Percentiles rank a stretch among this genome's conserved stretches.
These are phyloP conservation scores for Tuber calosporum DNA, from an alignment of 495 filamentous ascomycete genomes.

Conservation along the genomic window DNA sequence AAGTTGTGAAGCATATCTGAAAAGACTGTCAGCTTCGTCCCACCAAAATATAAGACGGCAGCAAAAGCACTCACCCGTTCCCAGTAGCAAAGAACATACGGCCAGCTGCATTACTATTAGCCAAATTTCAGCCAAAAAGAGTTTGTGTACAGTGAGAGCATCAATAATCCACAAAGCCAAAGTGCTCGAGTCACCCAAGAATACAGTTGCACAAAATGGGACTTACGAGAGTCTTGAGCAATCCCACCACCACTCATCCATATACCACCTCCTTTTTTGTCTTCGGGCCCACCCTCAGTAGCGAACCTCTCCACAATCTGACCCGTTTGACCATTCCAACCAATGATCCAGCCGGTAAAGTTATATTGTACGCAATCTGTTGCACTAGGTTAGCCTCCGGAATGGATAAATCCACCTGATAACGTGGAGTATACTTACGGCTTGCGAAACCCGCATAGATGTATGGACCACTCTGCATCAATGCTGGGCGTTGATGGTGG, in stretches of 20 bases:
- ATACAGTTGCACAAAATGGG: background rate
- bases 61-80: slow-evolving; percentile 42
- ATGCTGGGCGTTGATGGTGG: slow-evolving; percentile 44
- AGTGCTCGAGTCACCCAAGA: background rate
- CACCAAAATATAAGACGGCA: background rate
- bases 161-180: background rate
- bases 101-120: slow-evolving; percentile 39
- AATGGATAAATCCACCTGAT: background rate
- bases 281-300: slow-evolving; percentile 42
- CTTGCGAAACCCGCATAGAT: slow-evolving; percentile 47
- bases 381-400: background rate
- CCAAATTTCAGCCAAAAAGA: slow-evolving; percentile 1
- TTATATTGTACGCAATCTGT: slow-evolving; percentile 44
- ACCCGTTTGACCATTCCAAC: slow-evolving; percentile 46
- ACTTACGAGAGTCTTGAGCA: slow-evolving; percentile 36
- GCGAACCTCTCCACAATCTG: slow-evolving; percentile 44
- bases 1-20: slow-evolving; percentile 43
- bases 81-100: slow-evolving; percentile 46
- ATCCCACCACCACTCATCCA: slow-evolving; percentile 47
- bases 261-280: slow-evolving; percentile 43
- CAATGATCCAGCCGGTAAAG: slow-evolving; percentile 47
- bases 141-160: background rate
- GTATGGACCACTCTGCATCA: slow-evolving; percentile 43
- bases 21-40: background rate
- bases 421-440: slow-evolving; percentile 9